Conservation (phyloP, 208 protist genomes). For the Leptomonas seymouri region DNA sequence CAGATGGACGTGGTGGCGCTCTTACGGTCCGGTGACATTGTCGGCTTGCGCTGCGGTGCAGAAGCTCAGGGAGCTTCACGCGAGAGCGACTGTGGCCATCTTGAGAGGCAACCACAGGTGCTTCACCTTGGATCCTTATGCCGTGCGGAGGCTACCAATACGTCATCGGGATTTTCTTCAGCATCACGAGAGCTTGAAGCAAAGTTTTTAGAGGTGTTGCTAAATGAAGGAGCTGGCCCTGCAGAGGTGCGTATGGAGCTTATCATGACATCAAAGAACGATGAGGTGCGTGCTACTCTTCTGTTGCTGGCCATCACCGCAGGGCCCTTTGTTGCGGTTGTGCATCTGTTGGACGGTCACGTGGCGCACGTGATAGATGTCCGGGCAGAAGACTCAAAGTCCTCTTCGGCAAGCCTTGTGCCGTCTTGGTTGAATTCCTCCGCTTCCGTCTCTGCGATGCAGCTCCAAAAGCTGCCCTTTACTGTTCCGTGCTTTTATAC, state of each 20-base stretch:
- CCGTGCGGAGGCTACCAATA: not conserved
- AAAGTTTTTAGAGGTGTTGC: constrained; percentile 11
- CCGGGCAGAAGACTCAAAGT: not conserved
- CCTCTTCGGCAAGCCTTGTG: too few species aligned
- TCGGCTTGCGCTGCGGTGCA: constrained; percentile 18
- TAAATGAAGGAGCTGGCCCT: constrained; percentile 9
- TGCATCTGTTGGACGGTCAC: constrained; percentile 4
- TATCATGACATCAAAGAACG: not conserved
- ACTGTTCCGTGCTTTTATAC: not conserved
- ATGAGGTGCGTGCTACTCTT: not conserved
- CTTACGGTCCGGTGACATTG: constrained; percentile 23
- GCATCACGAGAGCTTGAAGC: not conserved
- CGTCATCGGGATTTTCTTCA: not conserved
- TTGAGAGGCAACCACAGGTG: not conserved
- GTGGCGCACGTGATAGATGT: constrained; percentile 25
- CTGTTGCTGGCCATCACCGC: constrained; percentile 23
- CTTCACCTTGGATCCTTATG: not conserved
- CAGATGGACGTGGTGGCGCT: constrained; percentile 25
- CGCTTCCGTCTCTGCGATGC: not conserved
- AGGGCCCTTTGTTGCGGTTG: constrained; percentile 19
- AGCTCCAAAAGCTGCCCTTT: not conserved
- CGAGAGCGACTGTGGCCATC: not conserved
- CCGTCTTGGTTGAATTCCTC: not conserved
- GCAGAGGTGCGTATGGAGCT: constrained; percentile 21
- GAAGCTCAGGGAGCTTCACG: not conserved